These are phyloP conservation scores for Lathyrus aphaca DNA, from an alignment of 306 rosid genomes.

Conservation along the genomic window DNA sequence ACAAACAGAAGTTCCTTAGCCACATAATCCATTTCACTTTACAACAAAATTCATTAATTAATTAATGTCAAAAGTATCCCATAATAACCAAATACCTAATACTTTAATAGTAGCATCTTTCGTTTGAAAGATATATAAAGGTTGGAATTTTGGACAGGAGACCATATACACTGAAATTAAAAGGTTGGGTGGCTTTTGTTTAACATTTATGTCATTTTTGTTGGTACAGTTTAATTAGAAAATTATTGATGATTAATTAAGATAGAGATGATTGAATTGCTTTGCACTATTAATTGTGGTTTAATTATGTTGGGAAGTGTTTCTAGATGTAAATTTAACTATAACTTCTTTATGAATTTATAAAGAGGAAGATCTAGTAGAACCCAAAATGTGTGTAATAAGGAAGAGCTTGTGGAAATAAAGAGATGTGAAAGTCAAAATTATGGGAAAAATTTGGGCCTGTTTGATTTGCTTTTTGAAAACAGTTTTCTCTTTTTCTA, in stretches of 20 bases:
- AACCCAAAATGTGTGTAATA: no score
- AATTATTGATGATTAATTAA: background rate
- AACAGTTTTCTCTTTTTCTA: no score
- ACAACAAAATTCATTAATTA: conserved; percentile 37
- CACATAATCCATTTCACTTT: conserved; percentile 47
- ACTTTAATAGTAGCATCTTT: conserved; percentile 28
- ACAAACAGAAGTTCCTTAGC: conserved; percentile 41
- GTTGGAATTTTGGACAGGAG: conserved; percentile 36
- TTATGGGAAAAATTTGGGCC: no score
- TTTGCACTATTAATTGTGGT: conserved; percentile 10
- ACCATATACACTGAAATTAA: conserved; percentile 21
- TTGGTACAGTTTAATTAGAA: conserved; percentile 12
- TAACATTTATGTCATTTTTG: conserved; percentile 35
- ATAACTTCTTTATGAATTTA: no score
- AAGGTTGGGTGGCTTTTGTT: conserved; percentile 51
- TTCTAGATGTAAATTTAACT: background rate
- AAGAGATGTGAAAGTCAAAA: no score
- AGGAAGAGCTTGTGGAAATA: no score
- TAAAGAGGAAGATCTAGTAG: no score
- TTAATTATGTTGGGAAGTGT: conserved; percentile 17
- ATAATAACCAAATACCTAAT: conserved; percentile 41
- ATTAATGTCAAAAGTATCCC: conserved; percentile 41
- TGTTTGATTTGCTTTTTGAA: no score
- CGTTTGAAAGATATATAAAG: conserved; percentile 39
- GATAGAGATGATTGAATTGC: conserved; percentile 32